Percentiles rank a stretch among this genome's conserved stretches.
phyloP scores from a whole-genome alignment of 345 rosid species.

The Eucalyptus paniculata region DNA sequence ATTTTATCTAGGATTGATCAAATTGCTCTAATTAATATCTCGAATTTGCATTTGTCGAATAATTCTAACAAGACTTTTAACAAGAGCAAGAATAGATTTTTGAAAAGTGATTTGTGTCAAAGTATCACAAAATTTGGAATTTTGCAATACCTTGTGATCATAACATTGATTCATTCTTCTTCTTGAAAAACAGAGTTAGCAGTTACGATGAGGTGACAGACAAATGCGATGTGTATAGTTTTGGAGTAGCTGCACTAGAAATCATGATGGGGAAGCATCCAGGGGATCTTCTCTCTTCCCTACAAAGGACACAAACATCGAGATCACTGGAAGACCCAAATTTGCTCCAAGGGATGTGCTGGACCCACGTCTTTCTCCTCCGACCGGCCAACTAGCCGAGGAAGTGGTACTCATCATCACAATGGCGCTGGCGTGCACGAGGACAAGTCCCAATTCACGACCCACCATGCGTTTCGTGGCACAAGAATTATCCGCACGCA shows the following conservation, averaged over 20 bases:
- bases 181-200: not conserved
- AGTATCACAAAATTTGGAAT: too few relatives aligned
- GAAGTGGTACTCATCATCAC: constrained; percentile 21
- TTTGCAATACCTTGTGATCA: too few relatives aligned
- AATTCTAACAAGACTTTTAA: not conserved
- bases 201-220: not conserved
- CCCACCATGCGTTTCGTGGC: constrained; percentile 48
- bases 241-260: constrained; percentile 51
- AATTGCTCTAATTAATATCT: constrained; percentile 10
- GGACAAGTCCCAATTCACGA: constrained; percentile 15
- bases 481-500: constrained; percentile 30
- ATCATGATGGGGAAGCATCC: constrained; percentile 60
- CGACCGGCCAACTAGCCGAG: constrained; percentile 26
- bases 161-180: too few relatives aligned
- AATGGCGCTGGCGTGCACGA: constrained; percentile 30
- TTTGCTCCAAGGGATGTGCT: constrained; percentile 22
- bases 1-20: accelerated
- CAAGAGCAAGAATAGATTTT: not conserved
- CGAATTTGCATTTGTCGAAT: accelerated
- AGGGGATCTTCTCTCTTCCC: constrained; percentile 28
- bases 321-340: not conserved
- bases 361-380: constrained; percentile 34
- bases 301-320: not conserved
- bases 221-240: constrained; percentile 49
- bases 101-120: too few relatives aligned